These are phyloP conservation scores for Streptanthus diversifolius DNA, from an alignment of 345 rosid species.

Conservation along the genomic window DNA sequence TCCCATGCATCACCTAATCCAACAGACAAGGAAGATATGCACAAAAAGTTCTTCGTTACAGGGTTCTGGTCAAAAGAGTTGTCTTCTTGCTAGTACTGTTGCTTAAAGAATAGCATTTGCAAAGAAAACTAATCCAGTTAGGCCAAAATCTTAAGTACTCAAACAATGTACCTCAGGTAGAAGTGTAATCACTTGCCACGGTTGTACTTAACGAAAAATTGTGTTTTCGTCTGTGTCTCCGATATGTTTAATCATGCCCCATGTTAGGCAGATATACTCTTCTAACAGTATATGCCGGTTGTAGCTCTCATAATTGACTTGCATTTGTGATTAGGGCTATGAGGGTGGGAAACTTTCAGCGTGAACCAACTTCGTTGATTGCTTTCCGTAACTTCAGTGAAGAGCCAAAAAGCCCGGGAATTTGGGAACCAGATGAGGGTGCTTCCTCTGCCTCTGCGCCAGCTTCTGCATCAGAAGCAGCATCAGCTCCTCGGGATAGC, in stretches of 20 bases:
- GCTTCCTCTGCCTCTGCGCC: slow-evolving; percentile 36
- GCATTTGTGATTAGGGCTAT: slow-evolving; percentile 43
- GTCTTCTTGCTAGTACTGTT: background rate
- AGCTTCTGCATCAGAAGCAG: slow-evolving; percentile 25
- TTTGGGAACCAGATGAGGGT: slow-evolving; percentile 54
- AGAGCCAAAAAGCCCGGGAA: slow-evolving; percentile 80
- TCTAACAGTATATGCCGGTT: background rate
- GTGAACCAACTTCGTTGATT: slow-evolving; percentile 56
- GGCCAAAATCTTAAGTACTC: background rate
- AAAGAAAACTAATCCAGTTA: background rate
- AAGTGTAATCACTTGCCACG: background rate
- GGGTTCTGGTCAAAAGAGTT: background rate
- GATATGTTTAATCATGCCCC: background rate
- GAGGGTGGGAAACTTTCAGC: slow-evolving; percentile 46
- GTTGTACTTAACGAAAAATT: background rate
- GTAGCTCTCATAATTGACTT: slow-evolving; percentile 13
- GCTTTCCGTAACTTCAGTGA: slow-evolving; percentile 90
- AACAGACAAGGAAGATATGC: too few relatives aligned
- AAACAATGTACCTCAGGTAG: background rate
- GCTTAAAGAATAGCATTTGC: background rate
- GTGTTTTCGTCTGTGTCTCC: background rate
- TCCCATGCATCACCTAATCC: too few relatives aligned
- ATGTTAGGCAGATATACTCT: background rate
- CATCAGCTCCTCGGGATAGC: slow-evolving; percentile 62
- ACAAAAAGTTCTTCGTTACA: too few relatives aligned